A percentile compares a stretch with the other conserved stretches of the same genome.
phyloP scores from a whole-genome alignment of 148 eudicot species.

The Camellia granthamiana region DNA sequence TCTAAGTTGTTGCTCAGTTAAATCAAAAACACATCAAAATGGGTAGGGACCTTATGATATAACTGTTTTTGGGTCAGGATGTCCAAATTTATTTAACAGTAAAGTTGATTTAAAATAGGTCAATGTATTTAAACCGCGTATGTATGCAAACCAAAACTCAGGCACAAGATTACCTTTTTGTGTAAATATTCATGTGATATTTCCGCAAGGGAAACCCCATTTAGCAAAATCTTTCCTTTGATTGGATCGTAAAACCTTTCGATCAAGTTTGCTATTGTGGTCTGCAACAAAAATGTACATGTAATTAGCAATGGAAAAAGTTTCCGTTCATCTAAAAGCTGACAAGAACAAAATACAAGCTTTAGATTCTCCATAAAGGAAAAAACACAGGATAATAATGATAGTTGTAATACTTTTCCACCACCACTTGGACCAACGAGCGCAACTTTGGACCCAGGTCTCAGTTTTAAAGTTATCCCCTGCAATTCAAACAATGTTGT shows the following conservation, averaged over 20 bases:
- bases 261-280: slow-evolving; percentile 66
- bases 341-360: background rate
- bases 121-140: background rate
- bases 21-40: background rate
- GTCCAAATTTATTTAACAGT: background rate
- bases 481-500: slow-evolving; percentile 14
- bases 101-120: background rate
- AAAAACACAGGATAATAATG: background rate
- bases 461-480: slow-evolving; percentile 57
- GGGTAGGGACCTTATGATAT: too few relatives aligned
- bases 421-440: slow-evolving; percentile 80
- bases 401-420: slow-evolving; percentile 42
- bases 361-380: background rate
- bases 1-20: background rate
- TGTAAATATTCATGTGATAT: slow-evolving; percentile 28
- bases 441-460: slow-evolving; percentile 61
- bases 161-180: slow-evolving; percentile 13
- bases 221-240: slow-evolving; percentile 58
- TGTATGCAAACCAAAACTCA: background rate
- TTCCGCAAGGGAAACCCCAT: slow-evolving; percentile 51
- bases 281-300: slow-evolving; percentile 30
- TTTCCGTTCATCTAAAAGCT: background rate
- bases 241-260: slow-evolving; percentile 64
- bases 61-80: background rate
- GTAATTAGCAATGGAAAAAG: background rate